Evolutionary conservation across 2,329 filamentous ascomycete genomes (phyloP), one percentile per base, ranked within the genome.

Genomic region (Escovopsis sp.): DNA sequence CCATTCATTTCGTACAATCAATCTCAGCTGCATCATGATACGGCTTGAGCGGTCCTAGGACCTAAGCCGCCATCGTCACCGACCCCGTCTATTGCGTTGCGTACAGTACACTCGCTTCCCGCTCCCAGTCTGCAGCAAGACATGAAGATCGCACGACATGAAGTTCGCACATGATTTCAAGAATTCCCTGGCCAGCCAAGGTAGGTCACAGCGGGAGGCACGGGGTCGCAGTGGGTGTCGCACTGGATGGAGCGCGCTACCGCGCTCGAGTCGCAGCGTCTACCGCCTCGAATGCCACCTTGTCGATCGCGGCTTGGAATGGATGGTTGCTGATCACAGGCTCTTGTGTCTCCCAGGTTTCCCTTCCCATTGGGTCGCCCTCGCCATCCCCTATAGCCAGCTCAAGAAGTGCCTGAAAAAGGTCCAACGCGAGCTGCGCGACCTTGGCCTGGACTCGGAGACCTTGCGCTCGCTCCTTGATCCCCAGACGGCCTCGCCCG

Each of bases 361-460:
- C 57, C 86, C 86, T 7, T 64, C 73, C 40, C 77, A 80, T 55
- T 80, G 75, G 75, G 65, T 87, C 39, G 71, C 81, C 37, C 79
- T 77, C 26, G 85, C 86, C 39, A 84, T 94, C 47, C 85, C 83
- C 3, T 94, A 94, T 59, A 74, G 80, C 37, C 76, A 86, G 59
- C 73, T 94, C 44, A 94, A 94, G 63, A 94, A 93, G 65, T 85
- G 83, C 61, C 80, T 94, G 56, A 89, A 88, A 57, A 80, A 80
- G 56, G 80, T 93, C 40, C 75, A 80, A 49, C 64, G 67, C 41
- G 85, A 94, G 64, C 70, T 94, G 41, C 64, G 69, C 35, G 69
- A 72, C 32, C 64, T 89, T 12, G 85, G 85, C 7, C 73, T 93
- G 28, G 81, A 85, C 49, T 73, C 75, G 4, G 71, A 80, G 9